phyloP scores from a whole-genome alignment of 768 basidiomycete species.

The Clitopilus passeckerianus region DNA sequence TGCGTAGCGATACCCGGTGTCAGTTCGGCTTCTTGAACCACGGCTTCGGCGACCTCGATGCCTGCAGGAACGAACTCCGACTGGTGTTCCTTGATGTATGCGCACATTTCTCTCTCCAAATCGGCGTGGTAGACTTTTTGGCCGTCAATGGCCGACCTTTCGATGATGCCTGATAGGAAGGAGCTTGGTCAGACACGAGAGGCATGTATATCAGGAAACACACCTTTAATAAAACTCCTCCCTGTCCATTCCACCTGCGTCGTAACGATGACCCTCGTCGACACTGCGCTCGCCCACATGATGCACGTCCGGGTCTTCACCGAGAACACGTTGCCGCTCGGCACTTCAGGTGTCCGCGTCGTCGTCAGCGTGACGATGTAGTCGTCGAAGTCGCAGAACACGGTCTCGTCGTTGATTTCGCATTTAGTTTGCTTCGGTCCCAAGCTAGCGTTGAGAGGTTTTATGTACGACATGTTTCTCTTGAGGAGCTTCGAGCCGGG shows the following conservation, averaged over 20 bases:
- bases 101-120: slow-evolving; percentile 79
- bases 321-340: slow-evolving; percentile 86
- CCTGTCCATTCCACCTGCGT: slow-evolving; percentile 96
- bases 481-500: slow-evolving; percentile 65
- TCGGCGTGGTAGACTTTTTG: slow-evolving; percentile 85
- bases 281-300: slow-evolving; percentile 83
- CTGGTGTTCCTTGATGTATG: slow-evolving; percentile 85
- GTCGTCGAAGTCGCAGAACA: slow-evolving; percentile 78
- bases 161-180: slow-evolving; percentile 73
- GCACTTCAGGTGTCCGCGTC: slow-evolving; percentile 91
- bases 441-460: slow-evolving; percentile 80
- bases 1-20: slow-evolving; percentile 5
- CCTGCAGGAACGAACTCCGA: slow-evolving; percentile 88
- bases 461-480: slow-evolving; percentile 95
- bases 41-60: slow-evolving; percentile 45
- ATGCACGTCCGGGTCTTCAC: slow-evolving; percentile 95
- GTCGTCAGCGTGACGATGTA: slow-evolving; percentile 82
- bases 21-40: slow-evolving; percentile 39
- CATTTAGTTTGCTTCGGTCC: slow-evolving; percentile 97
- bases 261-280: slow-evolving; percentile 79
- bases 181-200: neutral
- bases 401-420: slow-evolving; percentile 85
- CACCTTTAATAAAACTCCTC: slow-evolving; percentile 93
- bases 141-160: slow-evolving; percentile 85
- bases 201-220: neutral